Percentiles rank a stretch among this genome's conserved stretches.
Conservation (phyloP, 805 yeast genomes). For the Suhomyces kilbournensis region DNA sequence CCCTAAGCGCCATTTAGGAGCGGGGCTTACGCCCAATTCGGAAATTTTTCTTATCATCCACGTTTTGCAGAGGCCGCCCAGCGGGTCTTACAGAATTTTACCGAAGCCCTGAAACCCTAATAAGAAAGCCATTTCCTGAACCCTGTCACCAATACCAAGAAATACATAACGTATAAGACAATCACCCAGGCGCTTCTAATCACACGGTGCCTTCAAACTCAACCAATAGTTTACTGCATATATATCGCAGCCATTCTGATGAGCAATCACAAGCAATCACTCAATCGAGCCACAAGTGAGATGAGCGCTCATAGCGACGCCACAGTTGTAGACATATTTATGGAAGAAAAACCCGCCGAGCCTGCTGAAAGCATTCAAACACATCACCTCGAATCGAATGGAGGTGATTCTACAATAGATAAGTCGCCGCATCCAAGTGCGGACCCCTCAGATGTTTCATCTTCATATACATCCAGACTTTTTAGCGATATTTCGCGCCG, state of each 20-base stretch:
- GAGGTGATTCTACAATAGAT: background rate
- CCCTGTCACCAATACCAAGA: background rate
- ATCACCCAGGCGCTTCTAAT: background rate
- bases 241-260: background rate
- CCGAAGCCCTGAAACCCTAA: background rate
- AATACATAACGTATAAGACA: too few relatives aligned
- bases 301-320: background rate
- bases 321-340: background rate
- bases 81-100: background rate
- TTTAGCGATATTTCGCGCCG: conserved; percentile 3
- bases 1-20: background rate
- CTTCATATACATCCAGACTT: background rate
- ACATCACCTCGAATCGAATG: background rate
- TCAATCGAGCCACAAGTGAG: background rate
- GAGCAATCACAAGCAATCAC: background rate
- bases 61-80: background rate
- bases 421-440: conserved; percentile 2
- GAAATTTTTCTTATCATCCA: background rate
- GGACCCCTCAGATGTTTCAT: background rate
- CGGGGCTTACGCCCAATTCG: background rate
- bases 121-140: background rate
- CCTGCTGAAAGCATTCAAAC: background rate
- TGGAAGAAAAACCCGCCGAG: background rate
- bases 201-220: background rate
- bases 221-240: background rate